Evolutionary conservation across 768 basidiomycete species (phyloP).

Genomic region (Phanerochaete carnosa): DNA sequence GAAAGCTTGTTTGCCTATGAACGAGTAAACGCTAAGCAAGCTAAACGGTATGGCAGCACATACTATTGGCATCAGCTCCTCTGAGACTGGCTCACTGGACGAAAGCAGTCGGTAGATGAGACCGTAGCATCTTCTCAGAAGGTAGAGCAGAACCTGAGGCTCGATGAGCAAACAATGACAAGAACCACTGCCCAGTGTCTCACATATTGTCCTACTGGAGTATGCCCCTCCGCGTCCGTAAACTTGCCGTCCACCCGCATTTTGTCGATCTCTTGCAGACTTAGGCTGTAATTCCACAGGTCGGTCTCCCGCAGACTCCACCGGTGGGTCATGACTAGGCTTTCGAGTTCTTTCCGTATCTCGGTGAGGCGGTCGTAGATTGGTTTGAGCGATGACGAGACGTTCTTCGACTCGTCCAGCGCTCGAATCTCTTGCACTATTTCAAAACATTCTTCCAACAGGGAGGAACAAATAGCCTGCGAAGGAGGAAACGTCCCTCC

Average conservation of each 20-base stretch:
- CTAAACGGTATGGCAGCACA: slow-evolving; percentile 22
- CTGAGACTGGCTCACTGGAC: slow-evolving; percentile 94
- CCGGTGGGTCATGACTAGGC: slow-evolving; percentile 82
- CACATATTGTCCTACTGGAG: slow-evolving; percentile 94
- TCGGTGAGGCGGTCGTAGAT: slow-evolving; percentile 90
- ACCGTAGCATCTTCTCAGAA: slow-evolving; percentile 93
- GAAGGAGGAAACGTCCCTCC: slow-evolving; percentile 88
- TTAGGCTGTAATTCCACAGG: slow-evolving; percentile 88
- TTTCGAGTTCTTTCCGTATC: slow-evolving; percentile 85
- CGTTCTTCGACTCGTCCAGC: slow-evolving; percentile 84
- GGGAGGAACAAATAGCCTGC: slow-evolving; percentile 86
- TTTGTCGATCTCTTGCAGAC: slow-evolving; percentile 93
- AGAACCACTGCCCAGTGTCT: slow-evolving; percentile 24
- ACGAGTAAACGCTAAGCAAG: neutral
- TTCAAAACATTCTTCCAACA: slow-evolving; percentile 96
- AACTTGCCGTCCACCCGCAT: slow-evolving; percentile 98
- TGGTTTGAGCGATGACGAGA: slow-evolving; percentile 81
- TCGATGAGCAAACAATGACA: neutral
- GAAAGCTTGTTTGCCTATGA: slow-evolving; percentile 90
- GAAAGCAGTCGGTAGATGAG: slow-evolving; percentile 91
- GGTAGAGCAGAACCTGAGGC: slow-evolving; percentile 81
- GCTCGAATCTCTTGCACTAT: slow-evolving; percentile 94
- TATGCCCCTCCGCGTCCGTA: slow-evolving; percentile 88
- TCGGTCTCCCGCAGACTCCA: slow-evolving; percentile 97
- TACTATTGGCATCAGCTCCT: slow-evolving; percentile 96